phyloP scores from a whole-genome alignment of 257 asterid genomes.

The Capsicum baccatum region DNA sequence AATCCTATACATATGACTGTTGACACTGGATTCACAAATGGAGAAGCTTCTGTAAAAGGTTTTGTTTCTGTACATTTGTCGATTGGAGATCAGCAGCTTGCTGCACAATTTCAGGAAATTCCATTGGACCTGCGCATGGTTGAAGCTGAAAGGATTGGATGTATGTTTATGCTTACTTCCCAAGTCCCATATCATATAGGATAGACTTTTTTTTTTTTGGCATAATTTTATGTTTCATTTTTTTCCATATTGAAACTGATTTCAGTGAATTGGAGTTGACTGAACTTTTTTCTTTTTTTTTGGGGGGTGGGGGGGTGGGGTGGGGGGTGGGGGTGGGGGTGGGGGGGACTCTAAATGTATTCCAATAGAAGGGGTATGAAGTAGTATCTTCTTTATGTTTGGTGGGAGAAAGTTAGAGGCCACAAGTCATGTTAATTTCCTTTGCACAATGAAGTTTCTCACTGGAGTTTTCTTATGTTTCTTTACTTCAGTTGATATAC shows the following conservation, averaged over 20 bases:
- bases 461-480: constrained; percentile 20
- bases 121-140: constrained; percentile 84
- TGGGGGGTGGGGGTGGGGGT: background rate
- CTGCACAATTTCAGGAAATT: constrained; percentile 95
- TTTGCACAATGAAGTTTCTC: constrained; percentile 4
- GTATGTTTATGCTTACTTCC: constrained; percentile 49
- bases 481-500: constrained; percentile 70
- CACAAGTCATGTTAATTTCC: constrained; percentile 12
- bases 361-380: background rate
- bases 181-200: background rate
- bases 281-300: background rate
- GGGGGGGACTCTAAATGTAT: background rate
- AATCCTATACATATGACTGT: constrained; percentile 75
- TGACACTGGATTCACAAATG: constrained; percentile 64
- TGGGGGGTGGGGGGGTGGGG: background rate
- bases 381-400: background rate
- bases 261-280: background rate
- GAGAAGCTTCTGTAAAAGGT: constrained; percentile 63
- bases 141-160: constrained; percentile 93
- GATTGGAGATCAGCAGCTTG: constrained; percentile 90
- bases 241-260: background rate
- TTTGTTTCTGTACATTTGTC: constrained; percentile 60
- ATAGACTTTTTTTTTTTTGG: background rate
- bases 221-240: background rate
- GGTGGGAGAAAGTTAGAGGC: background rate